Conservation (phyloP, 495 filamentous ascomycete genomes). For the Aspergillus ellipticus region DNA sequence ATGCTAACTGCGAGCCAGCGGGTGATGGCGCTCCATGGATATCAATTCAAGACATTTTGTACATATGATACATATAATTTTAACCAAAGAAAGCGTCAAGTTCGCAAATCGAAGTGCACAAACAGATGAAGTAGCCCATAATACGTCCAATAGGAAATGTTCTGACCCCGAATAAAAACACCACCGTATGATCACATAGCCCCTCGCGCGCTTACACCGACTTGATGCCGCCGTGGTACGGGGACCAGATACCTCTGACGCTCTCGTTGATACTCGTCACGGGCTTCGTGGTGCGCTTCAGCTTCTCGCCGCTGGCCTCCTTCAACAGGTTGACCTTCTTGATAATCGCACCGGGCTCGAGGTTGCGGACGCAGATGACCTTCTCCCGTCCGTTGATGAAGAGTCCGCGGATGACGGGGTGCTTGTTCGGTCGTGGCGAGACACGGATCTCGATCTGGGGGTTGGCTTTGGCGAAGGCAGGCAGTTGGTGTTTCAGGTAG, state of each 20-base stretch:
- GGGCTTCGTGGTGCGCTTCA: conserved; percentile 73
- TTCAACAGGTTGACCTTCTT: conserved; percentile 77
- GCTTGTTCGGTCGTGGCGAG: conserved; percentile 79
- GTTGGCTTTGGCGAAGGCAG: conserved; percentile 71
- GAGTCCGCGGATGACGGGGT: conserved; percentile 79
- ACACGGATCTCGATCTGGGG: conserved; percentile 90
- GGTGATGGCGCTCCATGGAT: neutral
- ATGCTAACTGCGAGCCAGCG: neutral
- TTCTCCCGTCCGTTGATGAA: conserved; percentile 90
- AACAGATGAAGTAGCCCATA: conserved; percentile 26
- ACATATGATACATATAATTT: conserved; percentile 22
- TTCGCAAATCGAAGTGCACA: conserved; percentile 11
- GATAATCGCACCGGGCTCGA: conserved; percentile 74
- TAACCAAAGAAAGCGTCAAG: conserved; percentile 7
- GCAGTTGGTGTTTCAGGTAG: conserved; percentile 74
- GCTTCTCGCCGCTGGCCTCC: conserved; percentile 83
- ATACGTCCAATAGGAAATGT: conserved; percentile 29
- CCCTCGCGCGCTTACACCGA: conserved; percentile 26
- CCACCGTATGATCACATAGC: conserved; percentile 15
- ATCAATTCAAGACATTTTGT: conserved; percentile 12
- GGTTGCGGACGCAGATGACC: conserved; percentile 81
- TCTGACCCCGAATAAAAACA: conserved; percentile 20
- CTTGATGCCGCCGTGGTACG: conserved; percentile 70
- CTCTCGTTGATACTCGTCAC: conserved; percentile 84
- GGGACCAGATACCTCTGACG: conserved; percentile 92